Evolutionary conservation across 148 eudicot species (phyloP), one percentile per base, ranked within the genome.

Genomic region (Chenopodium berlandieri): DNA sequence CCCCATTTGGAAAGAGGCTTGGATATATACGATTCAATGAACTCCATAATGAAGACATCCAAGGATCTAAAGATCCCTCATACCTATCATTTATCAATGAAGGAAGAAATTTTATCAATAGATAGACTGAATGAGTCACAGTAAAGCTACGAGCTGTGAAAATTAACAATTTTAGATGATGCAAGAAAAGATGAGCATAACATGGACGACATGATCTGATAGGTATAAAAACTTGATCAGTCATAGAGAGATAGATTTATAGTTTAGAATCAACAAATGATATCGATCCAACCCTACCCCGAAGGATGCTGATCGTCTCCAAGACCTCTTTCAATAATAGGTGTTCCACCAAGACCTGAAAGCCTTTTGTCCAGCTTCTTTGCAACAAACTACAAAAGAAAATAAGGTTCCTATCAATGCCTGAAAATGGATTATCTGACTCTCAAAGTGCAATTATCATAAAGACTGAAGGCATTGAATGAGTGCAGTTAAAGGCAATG

Each of bases 271-370:
- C 62, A 60, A 25, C 14, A 20, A 37, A 27, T 30, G 34, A 1
- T 23, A 17, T 75, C 12, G 8, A 81, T 66, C 54, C 44, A 77
- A 70, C 56, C n/a, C 80, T 93, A 95, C 99, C 99, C 97, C 76
- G 97, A 93, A 89, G 94, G 97, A 80, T 95, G 98, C 77, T 95
- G 97, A 88, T 95, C 98, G 86, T 95, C 98, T 84, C 98, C 98
- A 64, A 95, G 89, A 78, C 98, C 98, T 86, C 86, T 91, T 80
- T 93, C 97, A 85, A 93, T 78, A 77, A 95, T 85, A 7, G 92
- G 81, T 20, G 69, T 84, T 83, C 90, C 97, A 65, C 97, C 99
- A 80, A 95, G 97, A 88, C 88, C 93, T 27, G 84, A 84, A 68
- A 95, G 92, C 85, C 99, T 90, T 84, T 89, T 93, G 87, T 93